These are phyloP conservation scores for Juglanconis oblonga DNA, from an alignment of 2,329 filamentous ascomycete species.

Conservation along the genomic window DNA sequence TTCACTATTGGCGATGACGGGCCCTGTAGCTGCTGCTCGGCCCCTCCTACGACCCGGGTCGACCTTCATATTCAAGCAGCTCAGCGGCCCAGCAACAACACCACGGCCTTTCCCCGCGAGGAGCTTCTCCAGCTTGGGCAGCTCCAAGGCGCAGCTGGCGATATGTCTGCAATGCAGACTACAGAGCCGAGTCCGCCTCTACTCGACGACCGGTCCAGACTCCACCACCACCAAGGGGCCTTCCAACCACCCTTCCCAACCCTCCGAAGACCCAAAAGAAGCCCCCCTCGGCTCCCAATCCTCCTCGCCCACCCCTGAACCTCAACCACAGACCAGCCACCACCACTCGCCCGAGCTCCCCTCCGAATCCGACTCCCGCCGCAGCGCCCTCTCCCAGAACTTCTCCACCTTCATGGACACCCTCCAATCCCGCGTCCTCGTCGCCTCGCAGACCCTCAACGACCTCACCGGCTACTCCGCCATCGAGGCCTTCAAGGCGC, in stretches of 20 bases:
- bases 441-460: conserved; percentile 85
- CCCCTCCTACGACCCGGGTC: conserved; percentile 16
- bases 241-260: neutral
- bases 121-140: conserved; percentile 2
- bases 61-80: conserved; percentile 17
- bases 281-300: neutral
- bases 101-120: conserved; percentile 7
- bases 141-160: conserved; percentile 10
- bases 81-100: conserved; percentile 17
- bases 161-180: conserved; percentile 29
- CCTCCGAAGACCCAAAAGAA: neutral
- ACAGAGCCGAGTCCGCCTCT: conserved; percentile 25
- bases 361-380: conserved; percentile 43
- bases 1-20: conserved; percentile 13
- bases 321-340: conserved; percentile 2
- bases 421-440: conserved; percentile 78
- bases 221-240: conserved; percentile 20
- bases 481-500: conserved; percentile 79
- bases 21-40: conserved; percentile 19
- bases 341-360: conserved; percentile 35
- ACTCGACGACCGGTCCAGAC: conserved; percentile 27
- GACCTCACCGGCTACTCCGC: conserved; percentile 90
- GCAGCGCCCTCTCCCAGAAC: conserved; percentile 39
- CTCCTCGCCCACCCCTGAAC: conserved; percentile 8
- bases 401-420: conserved; percentile 82